Conservation (phyloP, 208 protist species). For the Acanthamoeba lenticulata region DNA sequence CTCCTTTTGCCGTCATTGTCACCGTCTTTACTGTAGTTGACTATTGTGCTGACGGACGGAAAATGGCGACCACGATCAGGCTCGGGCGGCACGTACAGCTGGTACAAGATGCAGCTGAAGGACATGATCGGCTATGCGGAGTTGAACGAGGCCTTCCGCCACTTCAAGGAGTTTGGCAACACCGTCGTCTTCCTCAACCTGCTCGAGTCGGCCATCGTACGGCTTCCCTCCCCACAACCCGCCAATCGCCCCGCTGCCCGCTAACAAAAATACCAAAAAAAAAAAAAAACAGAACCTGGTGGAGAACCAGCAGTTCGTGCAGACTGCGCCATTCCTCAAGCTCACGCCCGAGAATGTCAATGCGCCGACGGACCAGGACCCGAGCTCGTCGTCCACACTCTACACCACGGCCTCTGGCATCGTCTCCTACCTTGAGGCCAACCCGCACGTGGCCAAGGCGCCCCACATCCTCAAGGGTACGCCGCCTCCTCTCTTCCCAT, state of each 20-base stretch:
- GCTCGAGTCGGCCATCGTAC: slow-evolving; percentile 74
- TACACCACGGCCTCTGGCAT: slow-evolving; percentile 4
- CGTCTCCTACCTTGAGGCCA: background rate
- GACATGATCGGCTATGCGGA: slow-evolving; percentile 80
- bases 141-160: slow-evolving; percentile 83
- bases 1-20: background rate
- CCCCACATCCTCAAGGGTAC: slow-evolving; percentile 43
- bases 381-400: background rate
- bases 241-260: background rate
- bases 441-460: background rate
- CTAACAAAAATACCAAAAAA: no score
- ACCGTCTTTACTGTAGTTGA: no score
- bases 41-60: no score
- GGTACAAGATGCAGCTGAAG: slow-evolving; percentile 64
- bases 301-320: slow-evolving; percentile 62
- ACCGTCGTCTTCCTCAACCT: slow-evolving; percentile 79
- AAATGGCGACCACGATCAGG: background rate
- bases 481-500: background rate
- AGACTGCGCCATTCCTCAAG: slow-evolving; percentile 78
- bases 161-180: slow-evolving; percentile 86
- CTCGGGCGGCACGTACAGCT: slow-evolving; percentile 54
- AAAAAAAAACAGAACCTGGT: background rate
- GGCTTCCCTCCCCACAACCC: background rate
- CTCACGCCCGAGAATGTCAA: slow-evolving; percentile 70
- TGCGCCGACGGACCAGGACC: background rate